Conservation (phyloP, 495 filamentous ascomycete genomes). For the Neurospora sp. region DNA sequence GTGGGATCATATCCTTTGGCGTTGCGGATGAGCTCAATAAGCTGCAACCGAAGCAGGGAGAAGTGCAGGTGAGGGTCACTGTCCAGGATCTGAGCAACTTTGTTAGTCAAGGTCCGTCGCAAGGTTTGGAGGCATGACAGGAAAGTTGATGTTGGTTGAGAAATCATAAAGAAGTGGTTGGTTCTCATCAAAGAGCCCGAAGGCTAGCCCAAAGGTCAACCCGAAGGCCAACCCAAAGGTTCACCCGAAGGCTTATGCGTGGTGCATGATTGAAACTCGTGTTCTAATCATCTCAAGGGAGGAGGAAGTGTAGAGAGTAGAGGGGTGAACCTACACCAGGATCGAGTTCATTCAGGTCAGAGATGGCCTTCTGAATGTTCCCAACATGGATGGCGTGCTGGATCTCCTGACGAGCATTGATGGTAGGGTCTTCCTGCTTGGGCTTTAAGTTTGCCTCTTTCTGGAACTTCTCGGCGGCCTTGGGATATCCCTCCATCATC, state of each 20-base stretch:
- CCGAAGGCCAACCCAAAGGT: neutral
- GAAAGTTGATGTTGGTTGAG: constrained; percentile 9
- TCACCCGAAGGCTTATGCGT: constrained; percentile 77
- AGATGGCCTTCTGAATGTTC: constrained; percentile 74
- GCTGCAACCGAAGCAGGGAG: constrained; percentile 76
- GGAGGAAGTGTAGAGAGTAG: constrained; percentile 12
- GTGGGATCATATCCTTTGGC: constrained; percentile 69
- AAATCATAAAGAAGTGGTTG: constrained; percentile 85
- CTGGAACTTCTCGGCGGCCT: constrained; percentile 86
- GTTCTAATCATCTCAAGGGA: constrained; percentile 78
- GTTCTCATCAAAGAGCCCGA: constrained; percentile 71
- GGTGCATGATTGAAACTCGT: constrained; percentile 90
- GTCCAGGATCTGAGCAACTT: constrained; percentile 65
- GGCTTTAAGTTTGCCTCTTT: constrained; percentile 81
- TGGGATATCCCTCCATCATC: constrained; percentile 90
- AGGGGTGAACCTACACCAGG: constrained; percentile 59
- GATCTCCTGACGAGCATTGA: constrained; percentile 69
- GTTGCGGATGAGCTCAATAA: constrained; percentile 83
- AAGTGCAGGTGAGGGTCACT: constrained; percentile 79
- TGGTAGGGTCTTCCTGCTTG: constrained; percentile 56
- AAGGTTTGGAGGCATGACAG: neutral
- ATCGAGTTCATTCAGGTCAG: constrained; percentile 79
- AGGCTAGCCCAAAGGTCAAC: neutral
- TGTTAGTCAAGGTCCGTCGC: constrained; percentile 6
- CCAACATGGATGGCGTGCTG: constrained; percentile 71